These are phyloP conservation scores for Hypholoma fasciculare DNA, from an alignment of 768 basidiomycete genomes.

Conservation along the genomic window DNA sequence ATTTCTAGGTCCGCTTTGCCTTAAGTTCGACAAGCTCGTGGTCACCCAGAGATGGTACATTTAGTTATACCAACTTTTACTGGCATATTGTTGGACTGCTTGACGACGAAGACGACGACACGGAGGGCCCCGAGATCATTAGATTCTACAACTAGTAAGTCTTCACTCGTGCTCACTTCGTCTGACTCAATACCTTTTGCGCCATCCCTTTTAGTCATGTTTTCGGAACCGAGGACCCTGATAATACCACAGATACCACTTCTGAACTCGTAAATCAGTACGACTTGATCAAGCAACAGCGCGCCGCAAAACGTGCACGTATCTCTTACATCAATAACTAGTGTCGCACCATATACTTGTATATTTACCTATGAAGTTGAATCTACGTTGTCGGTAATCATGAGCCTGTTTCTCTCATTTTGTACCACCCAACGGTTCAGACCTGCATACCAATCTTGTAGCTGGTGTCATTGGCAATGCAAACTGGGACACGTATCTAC, in stretches of 20 bases:
- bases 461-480: no score
- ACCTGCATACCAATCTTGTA: no score
- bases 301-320: neutral
- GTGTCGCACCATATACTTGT: no score
- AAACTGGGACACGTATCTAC: no score
- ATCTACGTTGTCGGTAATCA: no score
- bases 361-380: no score
- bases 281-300: neutral
- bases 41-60: neutral
- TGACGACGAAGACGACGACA: neutral
- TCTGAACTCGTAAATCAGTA: neutral
- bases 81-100: neutral
- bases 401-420: no score
- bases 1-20: neutral
- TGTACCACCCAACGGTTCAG: no score
- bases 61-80: neutral
- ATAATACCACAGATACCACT: neutral
- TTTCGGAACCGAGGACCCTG: neutral
- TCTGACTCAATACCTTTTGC: neutral
- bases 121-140: neutral
- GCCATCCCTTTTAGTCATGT: neutral
- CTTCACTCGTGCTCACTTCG: neutral
- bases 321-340: neutral
- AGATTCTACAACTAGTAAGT: constrained; percentile 1
- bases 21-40: neutral